Evolutionary conservation across 768 basidiomycete genomes (phyloP).

Genomic region (Clathrus columnatus): DNA sequence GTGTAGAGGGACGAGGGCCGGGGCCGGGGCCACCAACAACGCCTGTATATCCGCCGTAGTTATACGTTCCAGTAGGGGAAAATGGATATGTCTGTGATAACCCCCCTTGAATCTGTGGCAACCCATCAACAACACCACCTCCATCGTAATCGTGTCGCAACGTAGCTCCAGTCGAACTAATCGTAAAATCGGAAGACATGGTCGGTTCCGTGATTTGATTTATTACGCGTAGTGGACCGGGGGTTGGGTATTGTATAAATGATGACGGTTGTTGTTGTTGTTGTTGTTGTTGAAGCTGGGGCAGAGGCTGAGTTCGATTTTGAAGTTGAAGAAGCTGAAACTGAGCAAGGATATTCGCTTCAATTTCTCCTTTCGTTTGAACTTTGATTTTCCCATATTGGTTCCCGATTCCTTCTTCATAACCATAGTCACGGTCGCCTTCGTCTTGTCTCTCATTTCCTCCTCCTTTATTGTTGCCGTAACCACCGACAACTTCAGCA

Average conservation of each 20-base stretch:
- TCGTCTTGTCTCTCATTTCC: background rate
- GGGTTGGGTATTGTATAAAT: too few species aligned
- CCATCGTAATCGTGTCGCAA: background rate
- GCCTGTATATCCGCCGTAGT: background rate
- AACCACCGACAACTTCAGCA: slow-evolving; percentile 67
- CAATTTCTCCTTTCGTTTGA: background rate
- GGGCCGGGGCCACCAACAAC: background rate
- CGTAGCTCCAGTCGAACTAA: background rate
- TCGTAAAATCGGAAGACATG: background rate
- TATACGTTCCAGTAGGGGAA: too few species aligned
- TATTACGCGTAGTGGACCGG: background rate
- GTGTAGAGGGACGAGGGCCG: background rate
- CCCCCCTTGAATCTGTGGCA: background rate
- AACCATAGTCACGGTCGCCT: background rate
- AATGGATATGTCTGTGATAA: too few species aligned
- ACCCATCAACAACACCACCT: background rate
- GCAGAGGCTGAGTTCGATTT: background rate
- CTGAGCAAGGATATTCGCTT: background rate
- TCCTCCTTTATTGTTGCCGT: background rate
- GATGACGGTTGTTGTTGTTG: background rate
- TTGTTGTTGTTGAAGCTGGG: background rate
- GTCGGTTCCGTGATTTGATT: background rate
- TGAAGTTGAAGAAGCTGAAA: background rate
- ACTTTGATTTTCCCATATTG: background rate
- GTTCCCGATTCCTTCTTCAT: background rate